phyloP scores from a whole-genome alignment of 2,329 filamentous ascomycete species.

The Diaporthe vaccinii region DNA sequence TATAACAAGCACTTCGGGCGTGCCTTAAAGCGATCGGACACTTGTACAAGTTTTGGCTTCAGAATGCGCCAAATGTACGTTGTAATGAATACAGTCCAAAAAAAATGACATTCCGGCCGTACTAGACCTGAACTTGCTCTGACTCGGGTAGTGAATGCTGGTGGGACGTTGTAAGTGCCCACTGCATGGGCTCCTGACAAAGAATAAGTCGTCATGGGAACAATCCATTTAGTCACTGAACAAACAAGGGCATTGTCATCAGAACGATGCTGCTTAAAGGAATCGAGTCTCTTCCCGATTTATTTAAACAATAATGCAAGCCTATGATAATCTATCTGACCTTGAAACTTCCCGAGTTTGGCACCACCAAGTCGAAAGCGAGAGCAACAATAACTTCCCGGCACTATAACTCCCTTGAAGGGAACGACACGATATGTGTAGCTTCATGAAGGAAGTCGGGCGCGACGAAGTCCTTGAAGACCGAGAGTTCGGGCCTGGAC shows the following conservation, averaged over 20 bases:
- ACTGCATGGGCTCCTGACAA: background rate
- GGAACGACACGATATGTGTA: background rate
- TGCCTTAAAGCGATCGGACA: too few species aligned
- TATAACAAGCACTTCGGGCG: too few species aligned
- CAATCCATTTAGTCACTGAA: background rate
- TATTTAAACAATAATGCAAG: background rate
- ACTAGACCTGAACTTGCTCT: background rate
- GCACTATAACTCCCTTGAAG: too few species aligned
- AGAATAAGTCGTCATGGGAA: background rate
- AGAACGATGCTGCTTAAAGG: background rate
- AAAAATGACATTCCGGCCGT: background rate
- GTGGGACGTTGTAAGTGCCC: too few species aligned
- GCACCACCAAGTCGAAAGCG: background rate
- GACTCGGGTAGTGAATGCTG: too few species aligned
- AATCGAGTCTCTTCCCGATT: background rate
- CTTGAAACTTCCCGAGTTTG: background rate
- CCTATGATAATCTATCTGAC: background rate
- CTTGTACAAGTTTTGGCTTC: too few species aligned
- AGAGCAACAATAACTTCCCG: background rate
- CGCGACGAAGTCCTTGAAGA: background rate
- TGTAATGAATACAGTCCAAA: too few species aligned
- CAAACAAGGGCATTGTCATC: background rate
- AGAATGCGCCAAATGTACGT: too few species aligned
- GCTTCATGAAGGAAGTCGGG: background rate
- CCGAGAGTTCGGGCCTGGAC: background rate